Evolutionary conservation across 495 filamentous ascomycete species (phyloP).

Genomic region (Eremomyces bilateralis): DNA sequence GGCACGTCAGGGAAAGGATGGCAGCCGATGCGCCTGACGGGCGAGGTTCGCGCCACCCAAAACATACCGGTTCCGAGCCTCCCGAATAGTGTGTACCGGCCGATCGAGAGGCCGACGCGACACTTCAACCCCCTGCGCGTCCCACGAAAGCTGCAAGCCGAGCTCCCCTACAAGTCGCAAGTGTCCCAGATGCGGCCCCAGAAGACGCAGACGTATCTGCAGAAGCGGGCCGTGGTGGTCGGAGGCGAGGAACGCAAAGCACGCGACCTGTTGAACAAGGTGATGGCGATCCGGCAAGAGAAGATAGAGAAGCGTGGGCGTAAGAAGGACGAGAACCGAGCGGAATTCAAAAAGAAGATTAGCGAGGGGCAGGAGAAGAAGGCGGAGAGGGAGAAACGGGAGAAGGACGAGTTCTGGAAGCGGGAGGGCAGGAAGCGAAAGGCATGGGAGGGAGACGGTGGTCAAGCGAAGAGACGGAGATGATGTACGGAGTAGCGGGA

Average conservation of each 20-base stretch:
- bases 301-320: conserved; percentile 57
- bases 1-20: conserved; percentile 28
- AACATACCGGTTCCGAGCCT: conserved; percentile 53
- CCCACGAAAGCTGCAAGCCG: conserved; percentile 59
- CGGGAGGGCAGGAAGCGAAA: conserved; percentile 89
- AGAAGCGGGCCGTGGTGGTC: conserved; percentile 78
- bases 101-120: conserved; percentile 55
- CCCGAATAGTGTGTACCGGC: conserved; percentile 62
- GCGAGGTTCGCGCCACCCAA: conserved; percentile 63
- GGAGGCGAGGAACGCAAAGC: conserved; percentile 69
- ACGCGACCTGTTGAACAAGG: conserved; percentile 77
- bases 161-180: conserved; percentile 84
- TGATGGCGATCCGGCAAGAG: conserved; percentile 78
- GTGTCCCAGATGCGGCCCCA: conserved; percentile 60
- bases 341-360: conserved; percentile 59
- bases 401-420: conserved; percentile 82
- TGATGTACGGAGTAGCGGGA: too few species aligned
- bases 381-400: conserved; percentile 61
- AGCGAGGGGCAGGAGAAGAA: conserved; percentile 64
- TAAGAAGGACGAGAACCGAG: conserved; percentile 68
- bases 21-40: conserved; percentile 86
- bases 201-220: conserved; percentile 69
- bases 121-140: conserved; percentile 91
- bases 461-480: too few species aligned
- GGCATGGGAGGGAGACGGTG: conserved; percentile 25